Base-by-base conservation (phyloP, 176 grass and related monocot genomes). In the Carex parvula region DNA sequence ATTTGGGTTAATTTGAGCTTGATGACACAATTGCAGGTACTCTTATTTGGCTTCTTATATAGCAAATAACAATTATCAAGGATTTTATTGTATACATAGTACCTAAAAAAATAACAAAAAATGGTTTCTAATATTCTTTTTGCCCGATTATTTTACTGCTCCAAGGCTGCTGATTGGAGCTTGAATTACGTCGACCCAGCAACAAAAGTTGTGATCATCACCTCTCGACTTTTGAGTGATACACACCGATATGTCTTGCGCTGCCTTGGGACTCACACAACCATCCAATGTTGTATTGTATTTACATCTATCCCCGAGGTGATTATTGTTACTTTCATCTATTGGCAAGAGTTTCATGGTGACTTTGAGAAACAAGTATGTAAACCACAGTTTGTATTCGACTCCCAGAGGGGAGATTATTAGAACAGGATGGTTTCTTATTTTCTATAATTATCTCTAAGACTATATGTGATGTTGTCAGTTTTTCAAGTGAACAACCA, bases 261-360 rank as follows among this genome's bases (percentile, higher is more conserved):
- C 80, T 92, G 91, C 88, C 87, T 98, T 70, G 86, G 86, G 83
- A 94, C 80, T 83, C 88, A 93, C 87, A 88, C 50, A 85, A 85
- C 80, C 52, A 60, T 98, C 88, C 92, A 81, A 54, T 84, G 86
- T 86, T 98, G 91, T 88, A 84, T 84, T 89, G 88, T 98, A 55
- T 86, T 92, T 70, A 98, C 93, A 87, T 92, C 96, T 59, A 91
- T 95, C 83, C 91, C 93, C 1, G 91, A 95, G 93, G 96, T 95
- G 81, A 78, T 85, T 92, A 68, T 83, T 79, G 39, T 66, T 83
- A 30, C 46, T 56, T 55, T 14, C 29, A 30, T 77, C 73, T 33
- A 55, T 56, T 77, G 50, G 22, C 18, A 70, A 77, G 55, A 15
- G 24, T 77, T 77, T 55, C 12, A 77, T 56, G 73, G 22, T 55